These are phyloP conservation scores for Salix exigua DNA, from an alignment of 345 rosid species.

Conservation along the genomic window DNA sequence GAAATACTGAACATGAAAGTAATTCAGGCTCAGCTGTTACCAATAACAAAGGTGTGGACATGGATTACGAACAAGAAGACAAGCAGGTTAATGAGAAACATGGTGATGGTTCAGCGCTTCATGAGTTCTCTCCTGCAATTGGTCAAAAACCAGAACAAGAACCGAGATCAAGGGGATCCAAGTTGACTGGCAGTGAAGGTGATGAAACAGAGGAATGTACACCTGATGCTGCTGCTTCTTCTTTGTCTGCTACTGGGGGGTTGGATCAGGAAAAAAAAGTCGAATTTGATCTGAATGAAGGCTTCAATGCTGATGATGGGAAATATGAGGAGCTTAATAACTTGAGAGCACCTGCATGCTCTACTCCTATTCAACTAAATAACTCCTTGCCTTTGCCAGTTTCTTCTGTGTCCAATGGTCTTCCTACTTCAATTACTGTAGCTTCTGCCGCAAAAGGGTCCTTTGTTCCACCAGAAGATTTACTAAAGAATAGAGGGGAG, in stretches of 20 bases:
- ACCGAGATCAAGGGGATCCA: slow-evolving; percentile 30
- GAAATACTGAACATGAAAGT: slow-evolving; percentile 26
- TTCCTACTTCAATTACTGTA: slow-evolving; percentile 66
- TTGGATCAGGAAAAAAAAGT: slow-evolving; percentile 53
- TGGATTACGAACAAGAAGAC: slow-evolving; percentile 28
- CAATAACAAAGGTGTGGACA: slow-evolving; percentile 29
- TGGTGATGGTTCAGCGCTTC: slow-evolving; percentile 8
- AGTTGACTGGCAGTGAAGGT: slow-evolving; percentile 29
- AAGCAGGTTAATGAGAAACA: slow-evolving; percentile 17
- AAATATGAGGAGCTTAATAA: slow-evolving; percentile 38
- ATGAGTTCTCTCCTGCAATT: slow-evolving; percentile 8
- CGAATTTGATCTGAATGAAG: slow-evolving; percentile 85
- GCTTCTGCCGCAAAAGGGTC: slow-evolving; percentile 88
- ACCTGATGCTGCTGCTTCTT: slow-evolving; percentile 25
- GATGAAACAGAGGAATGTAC: slow-evolving; percentile 46
- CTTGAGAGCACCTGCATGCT: slow-evolving; percentile 29
- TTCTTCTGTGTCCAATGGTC: slow-evolving; percentile 43
- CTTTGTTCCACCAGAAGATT: slow-evolving; percentile 76
- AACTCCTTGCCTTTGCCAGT: slow-evolving; percentile 38
- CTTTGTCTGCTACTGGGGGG: slow-evolving; percentile 27
- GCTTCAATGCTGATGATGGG: slow-evolving; percentile 56
- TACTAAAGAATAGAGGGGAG: slow-evolving; percentile 55
- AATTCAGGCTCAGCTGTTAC: slow-evolving; percentile 26
- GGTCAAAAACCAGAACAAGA: slow-evolving; percentile 30
- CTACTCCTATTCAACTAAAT: slow-evolving; percentile 39